Evolutionary conservation across 148 eudicot genomes (phyloP), one percentile per base, ranked within the genome.

Genomic region (Diospyros kaki): DNA sequence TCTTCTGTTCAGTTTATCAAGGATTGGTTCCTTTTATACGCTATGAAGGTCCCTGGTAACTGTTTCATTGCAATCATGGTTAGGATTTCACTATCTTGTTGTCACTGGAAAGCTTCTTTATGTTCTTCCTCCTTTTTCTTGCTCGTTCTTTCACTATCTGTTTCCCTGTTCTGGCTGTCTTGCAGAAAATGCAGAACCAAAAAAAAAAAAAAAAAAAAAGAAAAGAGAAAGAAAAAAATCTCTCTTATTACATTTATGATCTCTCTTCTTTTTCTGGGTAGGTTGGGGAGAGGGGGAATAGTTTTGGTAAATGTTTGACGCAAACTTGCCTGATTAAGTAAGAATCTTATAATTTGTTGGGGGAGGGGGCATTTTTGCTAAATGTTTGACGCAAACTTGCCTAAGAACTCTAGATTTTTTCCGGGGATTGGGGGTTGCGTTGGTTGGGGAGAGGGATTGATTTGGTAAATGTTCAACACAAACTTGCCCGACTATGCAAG

Each of bases 1-100:
- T 58, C 42, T 51, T 38, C 28, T 39, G 42, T 48, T 28, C 38
- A 9, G 58, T 60, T 60, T 55, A 53, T 52, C 28, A 3, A 40
- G 44, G 72, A 51, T 69, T 51, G 72, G 44, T 51, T 69, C 60
- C 71, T 50, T 14, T 68, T 50, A 18, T 48, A 6, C 4, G 54
- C 54, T 44, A 18, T 14, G 11, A 38, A 68, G 43, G 44, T 18
- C 40, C 38, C 14, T 38, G 43, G 59, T 69, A 69, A 52, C 44
- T 52, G 39, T n/a, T 48, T 45, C 51, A 11, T 18, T 51, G 51
- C 18, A 28, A 18, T 43, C 42, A 52, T 52, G 59, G 3, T 69
- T 53, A 38, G 58, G 17, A 53, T 55, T 38, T 6, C 38, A 12
- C 40, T 10, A 41, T 56, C 56, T 10, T 68, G 56, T 68, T 68